Percentiles rank a stretch among this genome's conserved stretches.
Evolutionary conservation across 2,329 filamentous ascomycete genomes (phyloP).

Genomic region (Colletotrichum lindemuthianum): DNA sequence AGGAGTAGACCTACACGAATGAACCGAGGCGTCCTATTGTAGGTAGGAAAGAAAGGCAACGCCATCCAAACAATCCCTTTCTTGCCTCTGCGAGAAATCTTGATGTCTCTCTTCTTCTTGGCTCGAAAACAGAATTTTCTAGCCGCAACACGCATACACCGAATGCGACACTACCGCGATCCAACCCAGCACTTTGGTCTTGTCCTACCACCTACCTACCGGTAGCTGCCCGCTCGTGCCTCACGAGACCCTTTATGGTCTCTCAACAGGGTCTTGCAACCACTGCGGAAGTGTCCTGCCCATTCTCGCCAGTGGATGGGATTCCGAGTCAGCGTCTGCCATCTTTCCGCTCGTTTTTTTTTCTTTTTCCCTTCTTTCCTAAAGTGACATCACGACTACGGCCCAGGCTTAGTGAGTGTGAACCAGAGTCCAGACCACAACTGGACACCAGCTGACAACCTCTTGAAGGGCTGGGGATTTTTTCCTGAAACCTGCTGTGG

Average conservation of each 20-base stretch:
- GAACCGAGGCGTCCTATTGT: too few species aligned
- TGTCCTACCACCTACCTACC: background rate
- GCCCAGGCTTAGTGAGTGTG: background rate
- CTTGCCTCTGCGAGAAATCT: slow-evolving; percentile 27
- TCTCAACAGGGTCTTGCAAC: background rate
- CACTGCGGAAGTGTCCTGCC: slow-evolving; percentile 7
- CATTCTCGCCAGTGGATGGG: slow-evolving; percentile 18
- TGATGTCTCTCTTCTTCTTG: slow-evolving; percentile 15
- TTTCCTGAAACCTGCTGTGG: slow-evolving; percentile 10
- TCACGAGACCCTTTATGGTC: too few species aligned
- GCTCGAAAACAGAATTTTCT: slow-evolving; percentile 16
- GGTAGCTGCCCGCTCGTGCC: too few species aligned
- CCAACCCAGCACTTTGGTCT: background rate
- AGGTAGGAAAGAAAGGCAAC: too few species aligned
- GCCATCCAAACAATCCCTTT: slow-evolving; percentile 25
- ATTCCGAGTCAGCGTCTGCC: background rate
- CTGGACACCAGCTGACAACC: background rate
- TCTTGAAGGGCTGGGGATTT: slow-evolving; percentile 1
- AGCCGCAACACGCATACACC: slow-evolving; percentile 5
- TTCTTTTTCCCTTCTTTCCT: background rate
- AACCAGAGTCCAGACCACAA: slow-evolving; percentile 7
- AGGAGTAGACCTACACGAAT: too few species aligned
- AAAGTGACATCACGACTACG: too few species aligned
- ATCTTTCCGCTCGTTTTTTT: slow-evolving; percentile 2
- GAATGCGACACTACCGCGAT: background rate